Conservation (phyloP, 202 grass and related monocot species). For the Saccharum hybrid region DNA sequence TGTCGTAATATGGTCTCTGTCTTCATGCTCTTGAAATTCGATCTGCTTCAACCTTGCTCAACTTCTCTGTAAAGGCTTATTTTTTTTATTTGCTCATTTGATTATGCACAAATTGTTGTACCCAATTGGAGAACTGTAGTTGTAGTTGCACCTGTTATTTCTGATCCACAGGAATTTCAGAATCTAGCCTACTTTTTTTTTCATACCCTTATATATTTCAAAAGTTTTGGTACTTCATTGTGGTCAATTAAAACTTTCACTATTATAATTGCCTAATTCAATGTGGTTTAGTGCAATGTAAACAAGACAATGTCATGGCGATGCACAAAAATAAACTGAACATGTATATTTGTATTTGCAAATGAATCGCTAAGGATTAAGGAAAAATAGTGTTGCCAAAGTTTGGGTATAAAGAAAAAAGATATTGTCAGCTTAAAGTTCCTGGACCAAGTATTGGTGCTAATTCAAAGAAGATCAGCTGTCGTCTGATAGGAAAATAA, state of each 20-base stretch:
- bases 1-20: neutral
- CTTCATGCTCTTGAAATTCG: neutral
- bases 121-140: constrained; percentile 10
- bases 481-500: constrained; percentile 21
- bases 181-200: constrained; percentile 9
- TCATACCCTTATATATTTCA: constrained; percentile 4
- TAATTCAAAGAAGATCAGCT: constrained; percentile 18
- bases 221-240: neutral
- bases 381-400: constrained; percentile 6
- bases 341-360: neutral
- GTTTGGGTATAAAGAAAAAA: constrained; percentile 1
- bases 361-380: neutral
- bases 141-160: constrained; percentile 30
- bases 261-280: constrained; percentile 14
- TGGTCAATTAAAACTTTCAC: neutral
- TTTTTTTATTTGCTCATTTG: neutral
- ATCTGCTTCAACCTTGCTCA: neutral
- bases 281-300: constrained; percentile 9
- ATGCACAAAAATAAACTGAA: neutral
- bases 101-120: constrained; percentile 18
- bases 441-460: constrained; percentile 1
- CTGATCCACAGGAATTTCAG: neutral
- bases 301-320: neutral
- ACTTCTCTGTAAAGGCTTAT: neutral
- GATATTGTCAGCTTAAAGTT: constrained; percentile 11